Evolutionary conservation across 306 rosid genomes (phyloP), one percentile per base, ranked within the genome.

Genomic region (Pterocarpus macrocarpus): DNA sequence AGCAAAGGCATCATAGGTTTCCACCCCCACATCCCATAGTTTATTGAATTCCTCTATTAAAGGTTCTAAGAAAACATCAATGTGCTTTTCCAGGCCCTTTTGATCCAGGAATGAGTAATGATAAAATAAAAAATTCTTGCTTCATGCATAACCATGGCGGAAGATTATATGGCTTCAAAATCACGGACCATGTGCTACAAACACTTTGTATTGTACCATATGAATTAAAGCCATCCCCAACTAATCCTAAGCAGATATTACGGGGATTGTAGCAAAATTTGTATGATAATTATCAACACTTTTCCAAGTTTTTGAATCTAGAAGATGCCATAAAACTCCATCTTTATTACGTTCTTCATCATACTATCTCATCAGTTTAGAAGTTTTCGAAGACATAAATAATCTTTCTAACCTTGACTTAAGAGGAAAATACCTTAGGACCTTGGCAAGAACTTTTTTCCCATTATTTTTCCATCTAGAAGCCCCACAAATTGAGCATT

Each of bases 381-480:
- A 68, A 43, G 36, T 68, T 68, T 28, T 68, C 17, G 73, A 68
- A 43, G 39, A 68, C 57, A 68, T 68, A 5, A 68, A 68, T 5
- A 64, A 35, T 15, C 49, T 64, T 9, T 38, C 32, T 15, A 35
- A 36, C 70, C 49, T 36, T 64, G 47, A 7, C 8, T 64, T 38
- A 7, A 64, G 32, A 36, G 47, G 70, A 38, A 64, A 64, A n/a
- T 64, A 38, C 16, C 38, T 44, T 14, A 44, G 4, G 13, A 68
- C 73, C 16, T 43, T 68, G 4, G 39, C 10, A 10, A 38, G 73
- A 68, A 68, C 22, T 12, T 43, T 68, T 22, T 68, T 28, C 35
- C 5, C 1, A 38, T 22, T 22, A 22, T 22, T 22, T 22, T 22
- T 22, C 28, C 28, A 22, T 22, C 28, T 22, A 22, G 28, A 22